phyloP scores from a whole-genome alignment of 805 yeast species.

The Ogataea thermomethanolica region DNA sequence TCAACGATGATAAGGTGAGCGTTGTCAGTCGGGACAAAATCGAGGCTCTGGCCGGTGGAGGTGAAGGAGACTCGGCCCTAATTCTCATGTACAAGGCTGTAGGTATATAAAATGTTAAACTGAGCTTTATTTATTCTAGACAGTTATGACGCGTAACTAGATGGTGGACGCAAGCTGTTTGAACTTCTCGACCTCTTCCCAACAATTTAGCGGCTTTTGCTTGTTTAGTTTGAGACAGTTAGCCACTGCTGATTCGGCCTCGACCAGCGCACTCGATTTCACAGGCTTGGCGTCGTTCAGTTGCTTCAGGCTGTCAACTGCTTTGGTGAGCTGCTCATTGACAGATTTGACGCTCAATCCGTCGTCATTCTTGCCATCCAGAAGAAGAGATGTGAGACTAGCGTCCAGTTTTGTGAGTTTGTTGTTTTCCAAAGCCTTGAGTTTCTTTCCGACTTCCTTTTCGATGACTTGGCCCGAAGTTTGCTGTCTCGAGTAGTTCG shows the following conservation, averaged over 20 bases:
- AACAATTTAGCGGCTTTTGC: constrained; percentile 71
- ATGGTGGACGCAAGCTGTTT: constrained; percentile 44
- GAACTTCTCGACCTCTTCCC: constrained; percentile 74
- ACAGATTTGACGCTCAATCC: constrained; percentile 25
- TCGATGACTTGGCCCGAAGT: constrained; percentile 63
- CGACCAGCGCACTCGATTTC: constrained; percentile 39
- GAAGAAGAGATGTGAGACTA: constrained; percentile 42
- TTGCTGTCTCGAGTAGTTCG: constrained; percentile 70
- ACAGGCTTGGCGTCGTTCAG: constrained; percentile 30
- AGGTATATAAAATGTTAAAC: constrained; percentile 36
- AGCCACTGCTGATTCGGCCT: constrained; percentile 48
- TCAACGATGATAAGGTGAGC: constrained; percentile 87
- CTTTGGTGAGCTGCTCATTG: constrained; percentile 33
- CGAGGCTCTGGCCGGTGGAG: constrained; percentile 91
- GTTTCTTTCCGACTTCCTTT: constrained; percentile 56
- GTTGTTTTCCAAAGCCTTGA: constrained; percentile 51
- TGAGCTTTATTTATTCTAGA: constrained; percentile 3
- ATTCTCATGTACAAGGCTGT: constrained; percentile 81
- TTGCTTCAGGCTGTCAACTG: constrained; percentile 33
- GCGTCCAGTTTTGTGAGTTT: constrained; percentile 50
- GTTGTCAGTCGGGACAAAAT: constrained; percentile 76
- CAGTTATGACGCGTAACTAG: background rate
- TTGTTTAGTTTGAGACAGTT: constrained; percentile 60
- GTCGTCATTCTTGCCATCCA: constrained; percentile 31
- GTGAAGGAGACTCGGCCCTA: constrained; percentile 95